Evolutionary conservation across 768 basidiomycete species (phyloP).

Genomic region (Tricholoma sp.): DNA sequence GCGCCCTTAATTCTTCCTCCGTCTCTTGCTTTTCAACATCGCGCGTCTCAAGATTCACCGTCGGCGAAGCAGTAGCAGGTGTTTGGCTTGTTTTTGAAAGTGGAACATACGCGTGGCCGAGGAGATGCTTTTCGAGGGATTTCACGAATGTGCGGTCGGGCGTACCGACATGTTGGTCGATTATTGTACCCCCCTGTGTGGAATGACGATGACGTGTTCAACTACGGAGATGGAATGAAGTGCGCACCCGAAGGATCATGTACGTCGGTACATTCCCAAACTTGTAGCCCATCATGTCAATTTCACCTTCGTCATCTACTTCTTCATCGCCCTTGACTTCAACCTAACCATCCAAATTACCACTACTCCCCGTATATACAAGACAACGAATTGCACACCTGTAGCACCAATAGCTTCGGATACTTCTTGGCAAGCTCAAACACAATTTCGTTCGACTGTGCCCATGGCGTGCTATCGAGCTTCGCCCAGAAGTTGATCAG

Average conservation of each 20-base stretch:
- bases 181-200: slow-evolving; percentile 79
- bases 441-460: slow-evolving; percentile 78
- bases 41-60: slow-evolving; percentile 5
- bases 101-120: slow-evolving; percentile 9
- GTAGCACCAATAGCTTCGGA: slow-evolving; percentile 62
- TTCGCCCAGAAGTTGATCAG: slow-evolving; percentile 88
- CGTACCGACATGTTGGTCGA: slow-evolving; percentile 74
- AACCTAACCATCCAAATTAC: slow-evolving; percentile 51
- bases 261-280: slow-evolving; percentile 70
- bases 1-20: slow-evolving; percentile 57
- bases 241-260: slow-evolving; percentile 70
- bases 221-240: too few relatives aligned
- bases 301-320: slow-evolving; percentile 88
- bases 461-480: slow-evolving; percentile 85
- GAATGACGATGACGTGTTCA: not conserved
- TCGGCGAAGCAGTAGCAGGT: slow-evolving; percentile 26
- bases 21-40: slow-evolving; percentile 37
- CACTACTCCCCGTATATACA: not conserved
- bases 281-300: slow-evolving; percentile 79
- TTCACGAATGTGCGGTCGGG: slow-evolving; percentile 63
- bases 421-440: slow-evolving; percentile 70
- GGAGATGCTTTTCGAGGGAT: slow-evolving; percentile 55
- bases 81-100: slow-evolving; percentile 35
- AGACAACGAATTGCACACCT: slow-evolving; percentile 74
- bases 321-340: slow-evolving; percentile 79